A percentile compares a stretch with the other conserved stretches of the same genome.
These are phyloP conservation scores for Panellus pusillus DNA, from an alignment of 768 basidiomycete genomes.

Conservation along the genomic window DNA sequence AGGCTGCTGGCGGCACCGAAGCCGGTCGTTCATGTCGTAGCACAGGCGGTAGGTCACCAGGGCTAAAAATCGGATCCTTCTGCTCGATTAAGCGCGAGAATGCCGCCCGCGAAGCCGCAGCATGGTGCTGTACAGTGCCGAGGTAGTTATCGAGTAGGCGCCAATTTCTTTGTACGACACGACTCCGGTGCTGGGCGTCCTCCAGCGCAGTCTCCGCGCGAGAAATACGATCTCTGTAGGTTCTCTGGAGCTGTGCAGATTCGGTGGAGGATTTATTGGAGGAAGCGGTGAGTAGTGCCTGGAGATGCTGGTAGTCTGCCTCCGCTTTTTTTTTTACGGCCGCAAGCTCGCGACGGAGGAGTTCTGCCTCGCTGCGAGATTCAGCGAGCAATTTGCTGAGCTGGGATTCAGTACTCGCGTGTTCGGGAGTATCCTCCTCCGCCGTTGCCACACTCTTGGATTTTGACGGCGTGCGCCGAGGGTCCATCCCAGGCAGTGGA, in stretches of 20 bases:
- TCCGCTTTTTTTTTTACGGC: conserved; percentile 14
- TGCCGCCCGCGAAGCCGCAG: conserved; percentile 11
- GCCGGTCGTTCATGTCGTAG: neutral
- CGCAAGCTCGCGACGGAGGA: conserved; percentile 13
- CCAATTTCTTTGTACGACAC: conserved; percentile 16
- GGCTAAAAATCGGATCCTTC: conserved; percentile 1
- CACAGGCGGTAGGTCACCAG: neutral
- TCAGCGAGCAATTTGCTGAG: conserved; percentile 12
- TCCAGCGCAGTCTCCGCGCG: conserved; percentile 16
- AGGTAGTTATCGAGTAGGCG: conserved; percentile 14
- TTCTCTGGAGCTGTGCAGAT: conserved; percentile 9
- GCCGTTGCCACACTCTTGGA: neutral
- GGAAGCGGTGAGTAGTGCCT: conserved; percentile 2
- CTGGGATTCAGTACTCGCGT: conserved; percentile 9
- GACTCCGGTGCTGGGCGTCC: conserved; percentile 13
- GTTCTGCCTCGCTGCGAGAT: conserved; percentile 16
- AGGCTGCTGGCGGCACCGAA: neutral
- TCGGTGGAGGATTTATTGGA: conserved; percentile 1
- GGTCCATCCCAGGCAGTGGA: neutral
- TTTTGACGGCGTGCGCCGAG: neutral
- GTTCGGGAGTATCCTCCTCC: conserved; percentile 9
- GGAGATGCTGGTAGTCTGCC: conserved; percentile 11
- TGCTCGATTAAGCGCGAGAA: conserved; percentile 14
- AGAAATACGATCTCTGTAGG: neutral
- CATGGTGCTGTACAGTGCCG: conserved; percentile 9